Evolutionary conservation across 2,329 filamentous ascomycete genomes (phyloP).

Genomic region (Colletotrichum falcatum): DNA sequence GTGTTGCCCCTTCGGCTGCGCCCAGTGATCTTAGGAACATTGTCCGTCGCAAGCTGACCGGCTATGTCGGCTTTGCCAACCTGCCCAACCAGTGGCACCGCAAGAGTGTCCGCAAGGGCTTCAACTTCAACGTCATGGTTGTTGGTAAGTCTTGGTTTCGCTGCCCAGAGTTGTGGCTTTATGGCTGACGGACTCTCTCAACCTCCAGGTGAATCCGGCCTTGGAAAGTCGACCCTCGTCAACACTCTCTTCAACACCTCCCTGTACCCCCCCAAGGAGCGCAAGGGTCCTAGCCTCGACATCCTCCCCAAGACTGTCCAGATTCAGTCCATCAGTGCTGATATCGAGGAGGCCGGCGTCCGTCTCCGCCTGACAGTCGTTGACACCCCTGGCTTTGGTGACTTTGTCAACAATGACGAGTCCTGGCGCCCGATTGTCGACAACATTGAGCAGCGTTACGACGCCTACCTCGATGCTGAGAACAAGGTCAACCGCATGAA

Average conservation of each 20-base stretch:
- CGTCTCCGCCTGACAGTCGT: slow-evolving; percentile 96
- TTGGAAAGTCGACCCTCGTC: slow-evolving; percentile 98
- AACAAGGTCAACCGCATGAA: slow-evolving; percentile 99
- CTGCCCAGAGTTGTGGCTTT: neutral
- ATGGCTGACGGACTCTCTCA: slow-evolving; percentile 36
- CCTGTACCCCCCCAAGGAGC: slow-evolving; percentile 97
- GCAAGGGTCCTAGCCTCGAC: slow-evolving; percentile 95
- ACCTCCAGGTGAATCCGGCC: slow-evolving; percentile 89
- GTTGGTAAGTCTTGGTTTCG: slow-evolving; percentile 78
- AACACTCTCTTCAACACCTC: slow-evolving; percentile 99
- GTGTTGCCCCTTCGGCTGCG: slow-evolving; percentile 52
- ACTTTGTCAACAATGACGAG: slow-evolving; percentile 99
- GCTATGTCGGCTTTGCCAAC: slow-evolving; percentile 98
- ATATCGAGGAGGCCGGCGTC: slow-evolving; percentile 98
- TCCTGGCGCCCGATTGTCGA: slow-evolving; percentile 99
- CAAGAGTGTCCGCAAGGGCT: slow-evolving; percentile 99
- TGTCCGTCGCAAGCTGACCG: slow-evolving; percentile 96
- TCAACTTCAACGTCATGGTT: slow-evolving; percentile 99
- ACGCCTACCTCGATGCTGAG: slow-evolving; percentile 98
- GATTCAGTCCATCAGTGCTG: slow-evolving; percentile 93
- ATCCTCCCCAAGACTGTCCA: slow-evolving; percentile 98
- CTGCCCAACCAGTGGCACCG: slow-evolving; percentile 99
- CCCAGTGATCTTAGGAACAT: slow-evolving; percentile 88
- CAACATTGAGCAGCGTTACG: slow-evolving; percentile 99
- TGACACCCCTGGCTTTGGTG: slow-evolving; percentile 96